Evolutionary conservation across 1,284 basidiomycete species (phyloP).

Genomic region (Xerocomus minutiporus): DNA sequence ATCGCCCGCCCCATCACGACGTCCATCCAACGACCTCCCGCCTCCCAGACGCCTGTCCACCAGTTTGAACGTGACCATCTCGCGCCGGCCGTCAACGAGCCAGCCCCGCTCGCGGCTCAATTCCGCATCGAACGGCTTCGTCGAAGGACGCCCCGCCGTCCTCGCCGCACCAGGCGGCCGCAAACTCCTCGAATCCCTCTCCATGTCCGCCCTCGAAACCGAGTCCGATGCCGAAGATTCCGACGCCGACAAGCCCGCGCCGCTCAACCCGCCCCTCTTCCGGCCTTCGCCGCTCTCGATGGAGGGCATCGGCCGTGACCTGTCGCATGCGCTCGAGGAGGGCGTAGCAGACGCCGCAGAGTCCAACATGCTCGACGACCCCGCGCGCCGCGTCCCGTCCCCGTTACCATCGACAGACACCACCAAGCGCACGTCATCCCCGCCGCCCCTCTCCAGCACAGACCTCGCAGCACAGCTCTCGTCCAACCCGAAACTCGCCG

Average conservation of each 20-base stretch:
- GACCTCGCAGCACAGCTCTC: conserved; percentile 34
- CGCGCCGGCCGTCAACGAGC: conserved; percentile 24
- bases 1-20: conserved; percentile 49
- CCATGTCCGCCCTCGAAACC: conserved; percentile 40
- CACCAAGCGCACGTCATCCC: conserved; percentile 5
- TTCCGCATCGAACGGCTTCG: conserved; percentile 17
- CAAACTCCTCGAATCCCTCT: conserved; percentile 36
- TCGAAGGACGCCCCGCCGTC: conserved; percentile 22
- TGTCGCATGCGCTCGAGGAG: conserved; percentile 31
- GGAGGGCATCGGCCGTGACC: conserved; percentile 32
- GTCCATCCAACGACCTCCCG: conserved; percentile 38
- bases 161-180: conserved; percentile 32
- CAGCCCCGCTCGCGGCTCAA: conserved; percentile 22
- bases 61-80: conserved; percentile 30
- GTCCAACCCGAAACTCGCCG: conserved; percentile 32
- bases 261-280: background rate
- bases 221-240: conserved; percentile 32
- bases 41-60: conserved; percentile 27
- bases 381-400: background rate
- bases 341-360: conserved; percentile 5
- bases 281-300: conserved; percentile 25
- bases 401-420: background rate
- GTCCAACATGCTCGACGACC: background rate
- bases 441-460: background rate
- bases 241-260: conserved; percentile 7